These are phyloP conservation scores for Coemansia asiatica DNA, from an alignment of 192 early-diverging fungal species.

Conservation along the genomic window DNA sequence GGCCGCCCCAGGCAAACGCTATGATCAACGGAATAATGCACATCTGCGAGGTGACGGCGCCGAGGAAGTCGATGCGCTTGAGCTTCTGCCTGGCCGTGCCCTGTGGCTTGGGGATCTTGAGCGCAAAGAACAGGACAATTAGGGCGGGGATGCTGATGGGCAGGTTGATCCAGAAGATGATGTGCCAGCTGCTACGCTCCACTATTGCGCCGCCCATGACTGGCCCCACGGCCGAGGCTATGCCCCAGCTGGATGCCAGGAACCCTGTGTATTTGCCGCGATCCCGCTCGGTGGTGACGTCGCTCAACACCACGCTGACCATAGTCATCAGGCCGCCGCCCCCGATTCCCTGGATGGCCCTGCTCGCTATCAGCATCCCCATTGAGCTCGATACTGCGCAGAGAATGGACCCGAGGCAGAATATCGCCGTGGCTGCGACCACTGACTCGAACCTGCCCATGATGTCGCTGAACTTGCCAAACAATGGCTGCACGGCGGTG, in stretches of 20 bases:
- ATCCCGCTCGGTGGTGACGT: slow-evolving; percentile 62
- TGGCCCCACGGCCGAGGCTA: slow-evolving; percentile 62
- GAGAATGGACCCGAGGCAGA: slow-evolving; percentile 60
- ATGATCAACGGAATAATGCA: slow-evolving; percentile 67
- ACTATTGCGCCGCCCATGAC: slow-evolving; percentile 63
- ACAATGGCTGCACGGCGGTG: slow-evolving; percentile 78
- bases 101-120: slow-evolving; percentile 40
- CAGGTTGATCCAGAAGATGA: slow-evolving; percentile 65
- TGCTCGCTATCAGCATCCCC: slow-evolving; percentile 65
- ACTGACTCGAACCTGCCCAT: slow-evolving; percentile 67
- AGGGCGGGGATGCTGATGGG: slow-evolving; percentile 54
- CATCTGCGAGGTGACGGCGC: slow-evolving; percentile 57
- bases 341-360: slow-evolving; percentile 71
- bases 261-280: slow-evolving; percentile 64
- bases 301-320: slow-evolving; percentile 66
- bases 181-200: slow-evolving; percentile 55
- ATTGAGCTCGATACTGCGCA: slow-evolving; percentile 62
- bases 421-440: slow-evolving; percentile 54
- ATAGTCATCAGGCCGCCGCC: slow-evolving; percentile 68
- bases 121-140: slow-evolving; percentile 45
- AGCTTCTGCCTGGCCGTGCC: slow-evolving; percentile 56
- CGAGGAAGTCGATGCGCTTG: slow-evolving; percentile 66
- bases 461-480: slow-evolving; percentile 80
- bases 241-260: slow-evolving; percentile 58
- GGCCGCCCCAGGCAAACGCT: slow-evolving; percentile 78